Evolutionary conservation across 2,329 filamentous ascomycete species (phyloP).

Genomic region (Pseudogymnoascus pannorum): DNA sequence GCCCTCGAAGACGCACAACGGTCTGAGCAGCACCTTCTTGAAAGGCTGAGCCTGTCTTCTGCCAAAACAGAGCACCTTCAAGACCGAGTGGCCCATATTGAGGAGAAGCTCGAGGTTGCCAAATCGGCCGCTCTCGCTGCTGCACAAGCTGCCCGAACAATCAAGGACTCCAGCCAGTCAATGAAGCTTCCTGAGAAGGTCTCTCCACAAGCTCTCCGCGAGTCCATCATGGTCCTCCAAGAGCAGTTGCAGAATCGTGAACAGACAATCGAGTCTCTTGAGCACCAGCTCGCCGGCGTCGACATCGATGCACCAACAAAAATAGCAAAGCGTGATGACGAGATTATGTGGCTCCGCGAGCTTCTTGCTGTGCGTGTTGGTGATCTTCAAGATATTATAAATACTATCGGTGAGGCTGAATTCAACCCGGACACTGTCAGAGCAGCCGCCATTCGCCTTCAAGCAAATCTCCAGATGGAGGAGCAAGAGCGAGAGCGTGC

Average conservation of each 20-base stretch:
- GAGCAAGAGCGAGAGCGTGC: conserved; percentile 88
- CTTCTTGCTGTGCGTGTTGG: conserved; percentile 83
- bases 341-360: conserved; percentile 92
- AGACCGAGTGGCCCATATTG: conserved; percentile 75
- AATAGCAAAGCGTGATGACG: conserved; percentile 84
- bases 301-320: conserved; percentile 75
- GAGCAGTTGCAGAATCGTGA: conserved; percentile 95
- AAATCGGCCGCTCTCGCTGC: conserved; percentile 82
- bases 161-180: conserved; percentile 22
- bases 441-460: conserved; percentile 86
- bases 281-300: conserved; percentile 58
- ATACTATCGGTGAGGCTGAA: conserved; percentile 62
- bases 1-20: conserved; percentile 75
- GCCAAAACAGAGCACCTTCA: conserved; percentile 81
- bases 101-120: conserved; percentile 85
- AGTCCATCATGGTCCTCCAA: conserved; percentile 93
- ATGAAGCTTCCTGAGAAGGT: conserved; percentile 70
- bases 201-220: conserved; percentile 86
- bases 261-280: conserved; percentile 78
- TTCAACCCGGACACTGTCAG: conserved; percentile 75
- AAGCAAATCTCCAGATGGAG: conserved; percentile 95
- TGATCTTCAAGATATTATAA: conserved; percentile 88
- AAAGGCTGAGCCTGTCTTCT: conserved; percentile 73
- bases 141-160: conserved; percentile 59
- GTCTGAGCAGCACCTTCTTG: conserved; percentile 69